A percentile compares a stretch with the other conserved stretches of the same genome.
These are phyloP conservation scores for Xylaria venustula DNA, from an alignment of 495 filamentous ascomycete genomes.

Conservation along the genomic window DNA sequence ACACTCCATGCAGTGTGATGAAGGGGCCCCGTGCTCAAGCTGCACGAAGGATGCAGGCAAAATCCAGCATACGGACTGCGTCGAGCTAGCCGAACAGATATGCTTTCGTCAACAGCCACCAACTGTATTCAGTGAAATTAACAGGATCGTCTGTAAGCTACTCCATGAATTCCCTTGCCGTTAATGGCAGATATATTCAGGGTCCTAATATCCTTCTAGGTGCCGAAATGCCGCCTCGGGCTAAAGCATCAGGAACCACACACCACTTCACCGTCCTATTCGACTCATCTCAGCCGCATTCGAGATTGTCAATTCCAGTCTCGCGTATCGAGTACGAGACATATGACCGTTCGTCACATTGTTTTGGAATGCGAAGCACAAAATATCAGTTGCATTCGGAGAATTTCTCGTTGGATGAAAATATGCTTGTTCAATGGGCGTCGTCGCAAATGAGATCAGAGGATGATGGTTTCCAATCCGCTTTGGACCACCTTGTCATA, in stretches of 20 bases:
- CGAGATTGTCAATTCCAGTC: slow-evolving; percentile 3
- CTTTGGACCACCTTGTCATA: slow-evolving; percentile 24
- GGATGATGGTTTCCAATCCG: slow-evolving; percentile 23
- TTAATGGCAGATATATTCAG: background rate
- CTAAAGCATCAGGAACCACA: background rate
- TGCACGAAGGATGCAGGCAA: slow-evolving; percentile 29
- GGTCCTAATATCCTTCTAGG: slow-evolving; percentile 12
- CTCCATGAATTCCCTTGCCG: background rate
- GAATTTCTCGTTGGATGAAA: background rate
- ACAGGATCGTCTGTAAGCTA: slow-evolving; percentile 26
- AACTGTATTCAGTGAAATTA: slow-evolving; percentile 23
- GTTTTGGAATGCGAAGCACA: background rate
- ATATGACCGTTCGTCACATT: background rate
- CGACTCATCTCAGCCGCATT: background rate
- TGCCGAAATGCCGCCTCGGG: slow-evolving; percentile 11
- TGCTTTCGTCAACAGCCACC: slow-evolving; percentile 26
- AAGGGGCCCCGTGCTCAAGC: slow-evolving; percentile 27
- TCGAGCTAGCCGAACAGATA: slow-evolving; percentile 26
- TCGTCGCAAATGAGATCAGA: slow-evolving; percentile 25
- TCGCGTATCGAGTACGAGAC: background rate
- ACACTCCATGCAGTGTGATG: slow-evolving; percentile 29
- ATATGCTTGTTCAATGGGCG: slow-evolving; percentile 25
- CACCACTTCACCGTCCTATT: slow-evolving; percentile 13
- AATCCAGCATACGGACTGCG: slow-evolving; percentile 21
- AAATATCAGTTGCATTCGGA: slow-evolving; percentile 7